phyloP scores from a whole-genome alignment of 2,329 filamentous ascomycete genomes.

The Colletotrichum sp. region DNA sequence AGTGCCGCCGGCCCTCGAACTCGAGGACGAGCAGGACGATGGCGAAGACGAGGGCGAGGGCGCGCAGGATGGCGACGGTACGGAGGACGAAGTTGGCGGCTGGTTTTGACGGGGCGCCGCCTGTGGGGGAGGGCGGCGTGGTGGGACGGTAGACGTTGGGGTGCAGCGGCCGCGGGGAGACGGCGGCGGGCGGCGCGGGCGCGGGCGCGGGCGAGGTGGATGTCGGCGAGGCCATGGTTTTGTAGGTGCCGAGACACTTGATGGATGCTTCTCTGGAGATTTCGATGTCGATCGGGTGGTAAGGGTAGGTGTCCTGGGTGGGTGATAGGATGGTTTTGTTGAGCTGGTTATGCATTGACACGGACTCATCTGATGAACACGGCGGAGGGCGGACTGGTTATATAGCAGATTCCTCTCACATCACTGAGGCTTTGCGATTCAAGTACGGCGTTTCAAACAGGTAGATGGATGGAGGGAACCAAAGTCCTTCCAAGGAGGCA shows the following conservation, averaged over 20 bases:
- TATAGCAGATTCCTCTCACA: background rate
- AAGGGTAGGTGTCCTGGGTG: background rate
- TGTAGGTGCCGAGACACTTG: slow-evolving; percentile 10
- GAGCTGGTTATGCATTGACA: background rate
- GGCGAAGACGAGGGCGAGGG: background rate
- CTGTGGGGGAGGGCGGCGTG: background rate
- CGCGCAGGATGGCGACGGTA: background rate
- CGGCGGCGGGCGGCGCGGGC: background rate
- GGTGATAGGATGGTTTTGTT: background rate
- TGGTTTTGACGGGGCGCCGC: background rate
- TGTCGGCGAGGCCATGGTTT: background rate
- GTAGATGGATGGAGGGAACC: background rate
- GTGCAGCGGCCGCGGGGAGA: background rate
- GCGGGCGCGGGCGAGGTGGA: background rate
- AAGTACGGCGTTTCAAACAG: background rate
- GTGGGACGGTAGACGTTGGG: background rate
- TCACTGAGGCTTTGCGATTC: background rate
- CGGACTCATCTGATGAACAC: background rate
- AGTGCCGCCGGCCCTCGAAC: background rate
- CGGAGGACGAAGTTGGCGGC: background rate
- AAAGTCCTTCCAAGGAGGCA: background rate
- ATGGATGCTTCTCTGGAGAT: slow-evolving; percentile 4
- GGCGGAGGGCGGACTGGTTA: background rate
- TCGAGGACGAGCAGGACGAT: background rate
- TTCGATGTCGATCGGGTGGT: background rate